These are phyloP conservation scores for Coemansia brasiliensis DNA, from an alignment of 192 early-diverging fungal genomes.

Conservation along the genomic window DNA sequence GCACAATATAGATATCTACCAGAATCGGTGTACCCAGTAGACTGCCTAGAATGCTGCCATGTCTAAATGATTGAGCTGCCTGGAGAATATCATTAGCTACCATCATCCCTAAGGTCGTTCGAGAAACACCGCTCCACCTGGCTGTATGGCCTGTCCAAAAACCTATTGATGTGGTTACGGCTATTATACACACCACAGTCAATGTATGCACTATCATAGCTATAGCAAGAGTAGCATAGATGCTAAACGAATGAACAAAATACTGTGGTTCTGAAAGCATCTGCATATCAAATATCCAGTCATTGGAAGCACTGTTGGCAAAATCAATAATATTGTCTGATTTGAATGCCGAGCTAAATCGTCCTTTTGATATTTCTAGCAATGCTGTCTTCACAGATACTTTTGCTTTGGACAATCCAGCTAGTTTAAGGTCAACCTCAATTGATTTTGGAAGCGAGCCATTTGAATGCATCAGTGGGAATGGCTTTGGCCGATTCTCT, in stretches of 20 bases:
- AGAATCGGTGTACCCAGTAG: neutral
- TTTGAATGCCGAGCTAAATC: neutral
- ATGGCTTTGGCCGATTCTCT: neutral
- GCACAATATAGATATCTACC: conserved; percentile 5
- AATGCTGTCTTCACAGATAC: conserved; percentile 2
- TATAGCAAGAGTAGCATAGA: neutral
- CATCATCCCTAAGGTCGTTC: conserved; percentile 3
- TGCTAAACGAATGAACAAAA: neutral
- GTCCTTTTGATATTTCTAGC: neutral
- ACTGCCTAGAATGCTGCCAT: neutral
- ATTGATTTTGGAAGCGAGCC: neutral
- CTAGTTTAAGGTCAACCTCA: neutral
- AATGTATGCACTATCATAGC: neutral
- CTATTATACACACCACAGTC: neutral
- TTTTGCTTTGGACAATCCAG: neutral
- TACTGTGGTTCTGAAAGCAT: neutral
- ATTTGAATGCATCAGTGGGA: neutral
- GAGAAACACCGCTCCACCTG: conserved; percentile 14
- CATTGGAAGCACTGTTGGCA: neutral
- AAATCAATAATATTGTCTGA: neutral
- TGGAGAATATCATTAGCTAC: conserved; percentile 4
- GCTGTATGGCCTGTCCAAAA: conserved; percentile 12
- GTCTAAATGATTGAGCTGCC: neutral
- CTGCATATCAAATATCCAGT: neutral
- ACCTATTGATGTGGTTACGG: neutral